Percentiles rank a stretch among this genome's conserved stretches.
Evolutionary conservation across 2,329 filamentous ascomycete species (phyloP).

Genomic region (Leptodontidium sp.): DNA sequence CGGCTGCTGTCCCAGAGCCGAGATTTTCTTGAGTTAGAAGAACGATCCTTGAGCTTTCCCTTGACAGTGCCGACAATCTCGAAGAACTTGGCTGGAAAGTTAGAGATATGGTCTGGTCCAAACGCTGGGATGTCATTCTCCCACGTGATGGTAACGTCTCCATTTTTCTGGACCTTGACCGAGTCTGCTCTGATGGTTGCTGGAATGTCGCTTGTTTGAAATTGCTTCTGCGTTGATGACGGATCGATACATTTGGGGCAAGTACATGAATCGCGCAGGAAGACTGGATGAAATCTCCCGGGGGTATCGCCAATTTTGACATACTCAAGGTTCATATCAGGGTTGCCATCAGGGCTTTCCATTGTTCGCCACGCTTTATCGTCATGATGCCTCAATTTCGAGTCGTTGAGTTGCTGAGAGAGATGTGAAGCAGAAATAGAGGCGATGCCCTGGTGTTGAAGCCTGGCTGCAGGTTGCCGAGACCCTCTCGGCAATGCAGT

Average conservation of each 20-base stretch:
- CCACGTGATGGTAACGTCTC: slow-evolving; percentile 62
- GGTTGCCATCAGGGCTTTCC: slow-evolving; percentile 19
- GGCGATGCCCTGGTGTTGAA: not conserved
- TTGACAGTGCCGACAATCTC: not conserved
- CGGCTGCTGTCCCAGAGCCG: slow-evolving; percentile 54
- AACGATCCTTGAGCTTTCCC: slow-evolving; percentile 9
- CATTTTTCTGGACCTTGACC: slow-evolving; percentile 49
- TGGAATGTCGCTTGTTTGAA: slow-evolving; percentile 71
- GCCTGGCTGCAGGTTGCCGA: slow-evolving; percentile 21
- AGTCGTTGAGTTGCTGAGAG: too few species aligned
- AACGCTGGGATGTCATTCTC: slow-evolving; percentile 56
- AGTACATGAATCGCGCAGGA: slow-evolving; percentile 65
- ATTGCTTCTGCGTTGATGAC: slow-evolving; percentile 68
- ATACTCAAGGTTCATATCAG: slow-evolving; percentile 21
- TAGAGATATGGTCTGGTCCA: slow-evolving; percentile 40
- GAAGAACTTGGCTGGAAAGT: slow-evolving; percentile 36
- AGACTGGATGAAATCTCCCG: slow-evolving; percentile 35
- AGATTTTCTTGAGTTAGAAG: not conserved
- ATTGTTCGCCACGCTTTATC: slow-evolving; percentile 3
- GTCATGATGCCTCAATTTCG: too few species aligned
- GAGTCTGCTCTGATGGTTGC: slow-evolving; percentile 51
- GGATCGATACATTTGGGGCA: slow-evolving; percentile 65
- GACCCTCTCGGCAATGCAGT: slow-evolving; percentile 25
- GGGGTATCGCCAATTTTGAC: slow-evolving; percentile 18
- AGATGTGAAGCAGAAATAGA: not conserved